A percentile compares a stretch with the other conserved stretches of the same genome.
Evolutionary conservation across 768 basidiomycete species (phyloP).

Genomic region (Vishniacozyma victoriae): DNA sequence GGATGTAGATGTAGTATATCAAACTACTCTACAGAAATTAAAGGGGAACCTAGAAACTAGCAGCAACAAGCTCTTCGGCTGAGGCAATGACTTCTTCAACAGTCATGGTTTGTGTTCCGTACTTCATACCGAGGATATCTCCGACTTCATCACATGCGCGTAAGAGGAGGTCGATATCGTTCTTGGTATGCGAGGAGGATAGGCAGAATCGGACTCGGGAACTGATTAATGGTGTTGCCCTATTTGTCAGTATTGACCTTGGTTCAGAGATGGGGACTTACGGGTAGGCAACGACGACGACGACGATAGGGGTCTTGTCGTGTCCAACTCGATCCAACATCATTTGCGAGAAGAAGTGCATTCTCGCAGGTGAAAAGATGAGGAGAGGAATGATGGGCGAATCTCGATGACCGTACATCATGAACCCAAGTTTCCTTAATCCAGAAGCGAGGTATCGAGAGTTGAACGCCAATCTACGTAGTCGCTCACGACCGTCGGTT

Average conservation of each 20-base stretch:
- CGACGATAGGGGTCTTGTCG: slow-evolving; percentile 64
- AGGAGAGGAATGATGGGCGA: slow-evolving; percentile 91
- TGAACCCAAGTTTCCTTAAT: slow-evolving; percentile 87
- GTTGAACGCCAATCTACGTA: slow-evolving; percentile 90
- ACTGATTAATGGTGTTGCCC: slow-evolving; percentile 79
- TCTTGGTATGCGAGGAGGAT: slow-evolving; percentile 91
- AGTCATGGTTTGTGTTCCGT: slow-evolving; percentile 65
- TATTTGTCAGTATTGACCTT: slow-evolving; percentile 1
- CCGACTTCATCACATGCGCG: slow-evolving; percentile 88
- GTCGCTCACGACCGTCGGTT: slow-evolving; percentile 70
- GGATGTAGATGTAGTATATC: too few species aligned
- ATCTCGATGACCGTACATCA: slow-evolving; percentile 84
- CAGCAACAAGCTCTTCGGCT: slow-evolving; percentile 66
- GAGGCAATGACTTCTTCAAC: slow-evolving; percentile 65
- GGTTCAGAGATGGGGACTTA: slow-evolving; percentile 20
- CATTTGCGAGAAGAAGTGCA: slow-evolving; percentile 88
- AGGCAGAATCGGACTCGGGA: slow-evolving; percentile 89
- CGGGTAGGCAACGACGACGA: slow-evolving; percentile 79
- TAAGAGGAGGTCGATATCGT: slow-evolving; percentile 82
- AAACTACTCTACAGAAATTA: too few species aligned
- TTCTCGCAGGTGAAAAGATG: slow-evolving; percentile 88
- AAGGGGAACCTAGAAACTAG: slow-evolving; percentile 23
- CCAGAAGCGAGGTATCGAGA: slow-evolving; percentile 81
- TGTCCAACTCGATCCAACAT: slow-evolving; percentile 54
- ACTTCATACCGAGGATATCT: slow-evolving; percentile 81